Conservation (phyloP, 345 rosid genomes). For the Moringa oleifera region DNA sequence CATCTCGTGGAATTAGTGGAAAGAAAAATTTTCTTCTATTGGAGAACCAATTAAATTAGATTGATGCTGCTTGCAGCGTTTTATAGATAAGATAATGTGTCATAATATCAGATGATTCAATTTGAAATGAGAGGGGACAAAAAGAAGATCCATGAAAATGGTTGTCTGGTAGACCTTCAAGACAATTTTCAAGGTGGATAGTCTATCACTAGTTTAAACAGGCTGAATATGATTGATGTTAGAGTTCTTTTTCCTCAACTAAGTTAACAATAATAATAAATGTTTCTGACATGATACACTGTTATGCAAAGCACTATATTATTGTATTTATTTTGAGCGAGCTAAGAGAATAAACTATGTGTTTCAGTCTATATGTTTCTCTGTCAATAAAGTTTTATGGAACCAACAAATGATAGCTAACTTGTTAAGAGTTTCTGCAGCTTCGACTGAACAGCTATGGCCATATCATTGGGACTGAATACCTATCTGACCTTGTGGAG, state of each 20-base stretch:
- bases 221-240: too few relatives aligned
- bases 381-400: background rate
- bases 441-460: slow-evolving; percentile 83
- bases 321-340: background rate
- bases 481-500: slow-evolving; percentile 90
- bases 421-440: slow-evolving; percentile 47
- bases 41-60: too few relatives aligned
- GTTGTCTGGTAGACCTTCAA: background rate
- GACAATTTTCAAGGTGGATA: background rate
- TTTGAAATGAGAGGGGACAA: too few relatives aligned
- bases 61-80: too few relatives aligned
- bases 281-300: background rate
- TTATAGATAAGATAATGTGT: too few relatives aligned
- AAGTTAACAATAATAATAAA: background rate
- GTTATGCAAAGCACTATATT: background rate
- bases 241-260: too few relatives aligned
- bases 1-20: too few relatives aligned
- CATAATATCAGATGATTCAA: too few relatives aligned
- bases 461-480: slow-evolving; percentile 90
- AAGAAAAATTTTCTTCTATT: too few relatives aligned
- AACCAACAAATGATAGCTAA: slow-evolving; percentile 10
- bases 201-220: background rate
- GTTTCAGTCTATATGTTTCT: too few relatives aligned
- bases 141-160: too few relatives aligned
- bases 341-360: background rate